These are phyloP conservation scores for Nannochloris sp. DNA, from an alignment of 139 green algal genomes.

Conservation along the genomic window DNA sequence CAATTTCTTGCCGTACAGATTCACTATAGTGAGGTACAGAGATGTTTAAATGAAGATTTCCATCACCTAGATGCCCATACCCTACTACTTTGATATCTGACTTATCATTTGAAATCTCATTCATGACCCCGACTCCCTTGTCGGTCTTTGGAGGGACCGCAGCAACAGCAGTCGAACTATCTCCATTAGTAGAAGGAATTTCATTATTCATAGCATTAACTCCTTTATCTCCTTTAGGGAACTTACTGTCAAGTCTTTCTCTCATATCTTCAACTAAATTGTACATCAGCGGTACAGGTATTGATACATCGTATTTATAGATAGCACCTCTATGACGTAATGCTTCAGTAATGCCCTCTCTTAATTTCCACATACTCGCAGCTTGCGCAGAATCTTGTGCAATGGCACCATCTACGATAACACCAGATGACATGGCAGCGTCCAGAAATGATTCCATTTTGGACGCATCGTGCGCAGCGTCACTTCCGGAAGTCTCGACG, in stretches of 20 bases:
- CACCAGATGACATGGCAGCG: conserved; percentile 20
- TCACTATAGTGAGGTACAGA: conserved; percentile 37
- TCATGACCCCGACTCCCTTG: conserved; percentile 1
- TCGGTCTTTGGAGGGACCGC: not conserved
- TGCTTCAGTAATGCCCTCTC: conserved; percentile 83
- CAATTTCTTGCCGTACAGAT: conserved; percentile 54
- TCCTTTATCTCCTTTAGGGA: not conserved
- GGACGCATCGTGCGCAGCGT: conserved; percentile 56
- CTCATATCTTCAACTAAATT: conserved; percentile 69
- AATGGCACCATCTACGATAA: conserved; percentile 38
- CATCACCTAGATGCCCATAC: conserved; percentile 95
- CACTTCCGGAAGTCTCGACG: conserved; percentile 83
- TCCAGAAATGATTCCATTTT: conserved; percentile 79
- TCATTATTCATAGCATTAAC: not conserved
- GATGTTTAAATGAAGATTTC: conserved; percentile 97
- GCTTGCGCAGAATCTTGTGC: conserved; percentile 62
- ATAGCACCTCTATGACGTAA: conserved; percentile 56
- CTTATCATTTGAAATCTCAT: not conserved
- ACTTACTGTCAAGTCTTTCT: conserved; percentile 33
- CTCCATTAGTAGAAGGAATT: no score
- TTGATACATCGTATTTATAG: conserved; percentile 86
- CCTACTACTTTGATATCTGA: conserved; percentile 65
- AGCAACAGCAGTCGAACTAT: no score
- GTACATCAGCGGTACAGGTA: conserved; percentile 60
- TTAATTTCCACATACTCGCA: conserved; percentile 73